These are phyloP conservation scores for Penicillium sp. DNA, from an alignment of 2,329 filamentous ascomycete species.

Conservation along the genomic window DNA sequence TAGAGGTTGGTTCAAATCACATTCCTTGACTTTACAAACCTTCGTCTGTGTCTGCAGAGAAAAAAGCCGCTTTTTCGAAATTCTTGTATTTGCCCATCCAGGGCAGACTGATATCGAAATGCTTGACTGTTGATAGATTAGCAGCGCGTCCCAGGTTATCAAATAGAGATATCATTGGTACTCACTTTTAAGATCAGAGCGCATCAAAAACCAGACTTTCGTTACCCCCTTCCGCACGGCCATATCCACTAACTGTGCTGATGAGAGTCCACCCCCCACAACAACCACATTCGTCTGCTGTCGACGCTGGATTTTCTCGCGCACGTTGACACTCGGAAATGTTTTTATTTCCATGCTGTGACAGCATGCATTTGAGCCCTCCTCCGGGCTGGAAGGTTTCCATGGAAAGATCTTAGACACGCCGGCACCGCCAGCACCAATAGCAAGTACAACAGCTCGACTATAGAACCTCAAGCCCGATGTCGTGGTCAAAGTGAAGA, in stretches of 20 bases:
- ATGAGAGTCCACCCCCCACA: conserved; percentile 74
- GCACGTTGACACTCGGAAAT: conserved; percentile 58
- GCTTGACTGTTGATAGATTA: conserved; percentile 57
- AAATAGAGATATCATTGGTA: neutral
- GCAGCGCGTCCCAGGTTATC: neutral
- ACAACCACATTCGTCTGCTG: conserved; percentile 65
- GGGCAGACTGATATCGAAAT: conserved; percentile 73
- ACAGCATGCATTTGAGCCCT: conserved; percentile 49
- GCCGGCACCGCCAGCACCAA: conserved; percentile 68
- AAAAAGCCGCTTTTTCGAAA: conserved; percentile 73
- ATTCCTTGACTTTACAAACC: conserved; percentile 33
- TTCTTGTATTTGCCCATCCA: conserved; percentile 87
- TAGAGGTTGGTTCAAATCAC: neutral
- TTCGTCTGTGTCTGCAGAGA: conserved; percentile 71
- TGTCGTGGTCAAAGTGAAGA: conserved; percentile 67
- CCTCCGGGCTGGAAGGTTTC: conserved; percentile 42
- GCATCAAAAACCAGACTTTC: conserved; percentile 71
- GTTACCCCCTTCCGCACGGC: conserved; percentile 64
- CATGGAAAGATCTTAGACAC: conserved; percentile 56
- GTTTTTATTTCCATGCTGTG: conserved; percentile 66
- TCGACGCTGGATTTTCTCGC: conserved; percentile 53
- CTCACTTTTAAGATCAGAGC: conserved; percentile 52
- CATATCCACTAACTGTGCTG: conserved; percentile 70
- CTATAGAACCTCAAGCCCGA: conserved; percentile 56
- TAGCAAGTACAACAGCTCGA: conserved; percentile 66